phyloP scores from a whole-genome alignment of 352 stramenopile species.

The Phytophthora pini region DNA sequence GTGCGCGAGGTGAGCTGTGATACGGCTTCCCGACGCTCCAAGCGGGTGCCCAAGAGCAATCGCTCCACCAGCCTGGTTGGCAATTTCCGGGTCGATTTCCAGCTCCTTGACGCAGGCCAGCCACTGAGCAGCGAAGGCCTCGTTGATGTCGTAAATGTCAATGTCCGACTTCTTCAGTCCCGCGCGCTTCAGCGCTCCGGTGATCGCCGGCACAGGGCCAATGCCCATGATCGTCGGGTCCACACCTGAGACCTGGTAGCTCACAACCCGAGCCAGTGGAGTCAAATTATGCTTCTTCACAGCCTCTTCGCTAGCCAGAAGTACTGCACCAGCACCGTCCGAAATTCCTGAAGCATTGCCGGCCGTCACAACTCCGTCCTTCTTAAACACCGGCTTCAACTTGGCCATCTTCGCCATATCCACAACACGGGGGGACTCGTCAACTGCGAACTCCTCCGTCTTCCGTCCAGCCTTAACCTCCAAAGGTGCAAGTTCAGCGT shows the following conservation, averaged over 20 bases:
- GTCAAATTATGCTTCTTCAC: constrained; percentile 93
- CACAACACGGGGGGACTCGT: constrained; percentile 85
- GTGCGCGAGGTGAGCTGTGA: constrained; percentile 93
- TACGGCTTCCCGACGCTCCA: constrained; percentile 93
- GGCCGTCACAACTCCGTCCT: constrained; percentile 97
- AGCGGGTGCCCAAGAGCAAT: constrained; percentile 98
- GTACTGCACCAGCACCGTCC: constrained; percentile 95
- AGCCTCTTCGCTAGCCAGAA: constrained; percentile 95
- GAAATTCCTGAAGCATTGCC: constrained; percentile 97
- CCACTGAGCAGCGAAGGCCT: constrained; percentile 98
- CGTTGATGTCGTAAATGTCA: constrained; percentile 99
- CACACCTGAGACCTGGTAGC: constrained; percentile 93
- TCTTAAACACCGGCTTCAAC: constrained; percentile 97
- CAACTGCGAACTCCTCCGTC: constrained; percentile 81
- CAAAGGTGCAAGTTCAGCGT: constrained; percentile 93
- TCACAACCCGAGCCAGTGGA: constrained; percentile 93
- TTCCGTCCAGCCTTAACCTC: constrained; percentile 93
- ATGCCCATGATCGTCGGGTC: constrained; percentile 98
- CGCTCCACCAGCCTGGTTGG: constrained; percentile 95
- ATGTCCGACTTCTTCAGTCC: constrained; percentile 94
- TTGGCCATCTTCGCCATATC: constrained; percentile 89
- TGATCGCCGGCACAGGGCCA: constrained; percentile 96
- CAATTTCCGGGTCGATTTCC: constrained; percentile 93
- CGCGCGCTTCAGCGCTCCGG: constrained; percentile 88
- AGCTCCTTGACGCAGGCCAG: constrained; percentile 97